These are phyloP conservation scores for Trichoderma atroviride DNA, from an alignment of 2,329 filamentous ascomycete genomes.

Conservation along the genomic window DNA sequence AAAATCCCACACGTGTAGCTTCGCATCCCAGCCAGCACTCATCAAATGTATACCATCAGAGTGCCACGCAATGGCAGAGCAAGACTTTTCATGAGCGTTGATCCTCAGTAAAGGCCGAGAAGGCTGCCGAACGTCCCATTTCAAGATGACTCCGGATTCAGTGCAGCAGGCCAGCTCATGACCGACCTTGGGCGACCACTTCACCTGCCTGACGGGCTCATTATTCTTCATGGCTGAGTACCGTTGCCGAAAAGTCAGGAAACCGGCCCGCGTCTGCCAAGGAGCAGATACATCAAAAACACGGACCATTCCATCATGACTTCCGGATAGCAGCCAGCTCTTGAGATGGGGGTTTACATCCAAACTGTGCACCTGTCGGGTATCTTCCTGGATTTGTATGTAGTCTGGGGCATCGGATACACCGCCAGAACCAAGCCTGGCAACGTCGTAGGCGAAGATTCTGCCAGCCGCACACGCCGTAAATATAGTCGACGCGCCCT, in stretches of 20 bases:
- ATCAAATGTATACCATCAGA: constrained; percentile 67
- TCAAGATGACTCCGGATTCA: constrained; percentile 62
- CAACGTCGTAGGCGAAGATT: constrained; percentile 66
- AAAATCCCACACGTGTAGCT: constrained; percentile 68
- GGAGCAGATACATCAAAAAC: constrained; percentile 61
- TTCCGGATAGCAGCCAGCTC: constrained; percentile 62
- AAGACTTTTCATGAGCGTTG: constrained; percentile 63
- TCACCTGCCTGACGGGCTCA: constrained; percentile 59
- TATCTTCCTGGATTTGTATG: constrained; percentile 62
- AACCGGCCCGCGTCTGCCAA: constrained; percentile 50
- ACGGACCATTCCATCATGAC: constrained; percentile 65
- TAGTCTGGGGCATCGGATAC: constrained; percentile 53
- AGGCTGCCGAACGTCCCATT: constrained; percentile 64
- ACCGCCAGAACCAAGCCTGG: constrained; percentile 50
- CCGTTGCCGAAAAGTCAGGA: constrained; percentile 53
- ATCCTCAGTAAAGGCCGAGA: constrained; percentile 59
- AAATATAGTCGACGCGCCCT: constrained; percentile 57
- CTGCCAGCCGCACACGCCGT: constrained; percentile 66
- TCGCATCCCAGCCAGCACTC: constrained; percentile 64
- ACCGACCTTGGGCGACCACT: constrained; percentile 65
- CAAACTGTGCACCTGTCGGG: constrained; percentile 64
- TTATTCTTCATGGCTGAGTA: constrained; percentile 46
- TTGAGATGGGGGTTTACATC: constrained; percentile 64
- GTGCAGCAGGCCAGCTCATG: constrained; percentile 67
- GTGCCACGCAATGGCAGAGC: constrained; percentile 66